phyloP scores from a whole-genome alignment of 2,329 filamentous ascomycete genomes.

The Cytospora chrysosperma region DNA sequence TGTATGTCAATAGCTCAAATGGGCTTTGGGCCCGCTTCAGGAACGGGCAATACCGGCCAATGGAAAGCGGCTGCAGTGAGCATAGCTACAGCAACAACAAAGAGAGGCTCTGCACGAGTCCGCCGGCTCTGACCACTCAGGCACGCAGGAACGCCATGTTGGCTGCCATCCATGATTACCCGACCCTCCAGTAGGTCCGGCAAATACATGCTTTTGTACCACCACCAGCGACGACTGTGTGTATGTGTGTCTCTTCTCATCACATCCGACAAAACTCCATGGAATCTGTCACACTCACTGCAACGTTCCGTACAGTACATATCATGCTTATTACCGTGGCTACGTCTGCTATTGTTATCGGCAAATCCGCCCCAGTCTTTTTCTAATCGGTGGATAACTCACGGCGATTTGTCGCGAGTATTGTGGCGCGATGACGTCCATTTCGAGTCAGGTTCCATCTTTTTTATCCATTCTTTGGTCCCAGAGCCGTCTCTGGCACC shows the following conservation, averaged over 20 bases:
- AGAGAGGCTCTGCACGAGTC: slow-evolving; percentile 10
- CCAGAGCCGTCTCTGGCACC: neutral
- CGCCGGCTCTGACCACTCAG: neutral
- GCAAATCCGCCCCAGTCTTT: neutral
- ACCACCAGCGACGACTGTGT: too few relatives aligned
- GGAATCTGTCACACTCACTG: too few relatives aligned
- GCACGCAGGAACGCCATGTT: neutral
- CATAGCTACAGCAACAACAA: too few relatives aligned
- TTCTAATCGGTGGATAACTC: slow-evolving; percentile 16
- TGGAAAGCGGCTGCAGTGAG: neutral
- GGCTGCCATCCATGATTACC: neutral
- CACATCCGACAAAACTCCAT: too few relatives aligned
- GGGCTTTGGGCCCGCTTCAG: slow-evolving; percentile 13
- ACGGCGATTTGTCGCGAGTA: slow-evolving; percentile 24
- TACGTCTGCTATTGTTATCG: neutral
- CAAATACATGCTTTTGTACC: neutral
- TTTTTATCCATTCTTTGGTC: neutral
- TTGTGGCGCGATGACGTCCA: slow-evolving; percentile 25
- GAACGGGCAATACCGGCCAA: neutral
- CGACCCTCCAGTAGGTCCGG: neutral
- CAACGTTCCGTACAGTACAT: too few relatives aligned
- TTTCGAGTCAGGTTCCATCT: slow-evolving; percentile 22
- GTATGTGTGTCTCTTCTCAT: too few relatives aligned
- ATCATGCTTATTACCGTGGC: neutral
- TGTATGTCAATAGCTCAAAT: neutral